A percentile compares a stretch with the other conserved stretches of the same genome.
Evolutionary conservation across 2,329 filamentous ascomycete species (phyloP).

Genomic region (Beauveria medogensis): DNA sequence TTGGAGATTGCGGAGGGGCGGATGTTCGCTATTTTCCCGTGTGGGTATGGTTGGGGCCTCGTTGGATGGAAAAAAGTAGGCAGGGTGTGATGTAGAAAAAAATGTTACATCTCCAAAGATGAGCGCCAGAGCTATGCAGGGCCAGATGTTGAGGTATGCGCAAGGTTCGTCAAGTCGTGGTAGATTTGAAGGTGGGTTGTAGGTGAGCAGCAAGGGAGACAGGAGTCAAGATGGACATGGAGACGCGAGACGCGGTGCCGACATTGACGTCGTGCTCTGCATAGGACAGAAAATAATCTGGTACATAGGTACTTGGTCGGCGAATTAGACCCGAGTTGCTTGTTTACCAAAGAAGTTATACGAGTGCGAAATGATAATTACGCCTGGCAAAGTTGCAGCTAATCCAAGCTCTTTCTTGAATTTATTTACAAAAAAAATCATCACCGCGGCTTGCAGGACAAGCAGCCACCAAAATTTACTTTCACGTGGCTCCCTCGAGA

Average conservation of each 20-base stretch:
- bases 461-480: background rate
- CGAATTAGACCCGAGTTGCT: no score
- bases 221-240: conserved; percentile 2
- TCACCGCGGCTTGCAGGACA: background rate
- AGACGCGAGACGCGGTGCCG: conserved; percentile 1
- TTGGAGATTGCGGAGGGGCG: conserved; percentile 9
- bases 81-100: background rate
- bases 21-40: background rate
- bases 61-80: background rate
- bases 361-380: no score
- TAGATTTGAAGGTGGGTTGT: background rate
- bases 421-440: no score
- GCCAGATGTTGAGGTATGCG: background rate
- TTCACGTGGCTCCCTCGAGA: background rate
- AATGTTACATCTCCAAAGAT: background rate
- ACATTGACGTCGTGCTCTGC: no score
- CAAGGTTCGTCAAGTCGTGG: conserved; percentile 3
- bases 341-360: no score
- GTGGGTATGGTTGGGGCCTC: background rate
- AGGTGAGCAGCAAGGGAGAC: background rate
- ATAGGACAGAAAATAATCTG: no score
- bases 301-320: background rate
- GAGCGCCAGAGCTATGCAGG: background rate
- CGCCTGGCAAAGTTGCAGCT: no score
- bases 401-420: no score